Evolutionary conservation across 352 stramenopile species (phyloP).

Genomic region (Pythium monospermum): DNA sequence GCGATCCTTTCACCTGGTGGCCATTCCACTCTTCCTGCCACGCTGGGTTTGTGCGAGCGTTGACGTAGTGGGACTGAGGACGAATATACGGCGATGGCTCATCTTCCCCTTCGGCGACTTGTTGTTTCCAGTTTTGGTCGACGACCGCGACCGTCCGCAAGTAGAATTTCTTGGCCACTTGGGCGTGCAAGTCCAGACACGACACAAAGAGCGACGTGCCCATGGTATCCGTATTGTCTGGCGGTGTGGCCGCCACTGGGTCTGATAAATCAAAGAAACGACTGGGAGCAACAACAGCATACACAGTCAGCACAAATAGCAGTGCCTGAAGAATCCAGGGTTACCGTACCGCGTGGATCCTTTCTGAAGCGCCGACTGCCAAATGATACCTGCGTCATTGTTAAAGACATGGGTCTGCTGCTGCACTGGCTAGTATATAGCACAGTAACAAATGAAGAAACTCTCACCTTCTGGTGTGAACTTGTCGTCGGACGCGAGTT

Average conservation of each 20-base stretch:
- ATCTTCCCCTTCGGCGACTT: slow-evolving; percentile 47
- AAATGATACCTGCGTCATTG: slow-evolving; percentile 18
- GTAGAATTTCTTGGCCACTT: slow-evolving; percentile 36
- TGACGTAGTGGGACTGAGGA: slow-evolving; percentile 80
- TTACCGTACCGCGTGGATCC: slow-evolving; percentile 57
- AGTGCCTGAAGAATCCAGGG: too few species aligned
- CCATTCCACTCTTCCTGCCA: slow-evolving; percentile 71
- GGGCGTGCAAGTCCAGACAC: slow-evolving; percentile 41
- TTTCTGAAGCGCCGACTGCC: too few species aligned
- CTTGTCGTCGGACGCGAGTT: slow-evolving; percentile 45
- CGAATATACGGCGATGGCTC: slow-evolving; percentile 51
- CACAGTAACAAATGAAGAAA: background rate
- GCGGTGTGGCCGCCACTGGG: slow-evolving; percentile 22
- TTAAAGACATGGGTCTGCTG: slow-evolving; percentile 25
- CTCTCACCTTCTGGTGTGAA: slow-evolving; percentile 33
- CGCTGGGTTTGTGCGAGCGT: slow-evolving; percentile 62
- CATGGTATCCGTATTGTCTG: slow-evolving; percentile 35
- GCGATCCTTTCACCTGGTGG: slow-evolving; percentile 43
- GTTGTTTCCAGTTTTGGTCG: slow-evolving; percentile 65
- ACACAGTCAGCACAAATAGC: background rate
- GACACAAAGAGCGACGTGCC: slow-evolving; percentile 65
- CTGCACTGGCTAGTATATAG: too few species aligned
- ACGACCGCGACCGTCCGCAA: slow-evolving; percentile 62
- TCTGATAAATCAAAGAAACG: slow-evolving; percentile 62
- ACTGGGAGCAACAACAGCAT: slow-evolving; percentile 12